Evolutionary conservation across 805 yeast species (phyloP).

Genomic region (Suhomyces sp.): DNA sequence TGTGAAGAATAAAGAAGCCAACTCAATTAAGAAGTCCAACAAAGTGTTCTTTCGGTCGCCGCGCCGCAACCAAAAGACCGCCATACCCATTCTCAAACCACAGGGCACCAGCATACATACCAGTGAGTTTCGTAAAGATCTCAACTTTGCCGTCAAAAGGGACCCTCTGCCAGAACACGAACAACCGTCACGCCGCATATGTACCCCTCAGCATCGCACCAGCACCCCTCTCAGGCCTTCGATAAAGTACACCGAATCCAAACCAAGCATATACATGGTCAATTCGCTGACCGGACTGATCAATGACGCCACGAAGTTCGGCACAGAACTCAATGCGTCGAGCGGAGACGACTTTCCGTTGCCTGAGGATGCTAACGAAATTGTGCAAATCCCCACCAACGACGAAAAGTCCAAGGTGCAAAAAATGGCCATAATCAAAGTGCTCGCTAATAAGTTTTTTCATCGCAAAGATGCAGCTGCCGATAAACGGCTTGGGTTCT

Average conservation of each 20-base stretch:
- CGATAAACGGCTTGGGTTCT: constrained; percentile 2
- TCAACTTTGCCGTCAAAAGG: constrained; percentile 9
- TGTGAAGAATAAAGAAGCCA: constrained; percentile 9
- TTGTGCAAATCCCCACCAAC: constrained; percentile 57
- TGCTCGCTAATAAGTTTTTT: constrained; percentile 16
- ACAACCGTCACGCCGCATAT: constrained; percentile 36
- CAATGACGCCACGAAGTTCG: constrained; percentile 65
- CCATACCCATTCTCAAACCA: constrained; percentile 30
- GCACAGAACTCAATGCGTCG: constrained; percentile 63
- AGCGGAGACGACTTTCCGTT: constrained; percentile 61
- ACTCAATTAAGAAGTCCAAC: constrained; percentile 19
- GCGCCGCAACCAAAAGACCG: constrained; percentile 11
- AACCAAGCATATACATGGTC: constrained; percentile 45
- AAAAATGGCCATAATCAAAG: constrained; percentile 43
- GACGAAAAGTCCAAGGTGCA: constrained; percentile 18
- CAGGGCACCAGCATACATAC: constrained; percentile 16
- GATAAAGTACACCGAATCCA: constrained; percentile 18
- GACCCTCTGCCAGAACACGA: constrained; percentile 7
- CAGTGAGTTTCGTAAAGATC: neutral
- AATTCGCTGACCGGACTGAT: constrained; percentile 59
- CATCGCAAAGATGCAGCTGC: neutral
- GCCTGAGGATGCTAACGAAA: constrained; percentile 55
- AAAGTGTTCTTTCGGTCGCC: constrained; percentile 18
- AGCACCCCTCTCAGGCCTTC: constrained; percentile 30
- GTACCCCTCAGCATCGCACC: constrained; percentile 39